Conservation (phyloP, 2,329 filamentous ascomycete species). For the Trichoderma simmonsii region DNA sequence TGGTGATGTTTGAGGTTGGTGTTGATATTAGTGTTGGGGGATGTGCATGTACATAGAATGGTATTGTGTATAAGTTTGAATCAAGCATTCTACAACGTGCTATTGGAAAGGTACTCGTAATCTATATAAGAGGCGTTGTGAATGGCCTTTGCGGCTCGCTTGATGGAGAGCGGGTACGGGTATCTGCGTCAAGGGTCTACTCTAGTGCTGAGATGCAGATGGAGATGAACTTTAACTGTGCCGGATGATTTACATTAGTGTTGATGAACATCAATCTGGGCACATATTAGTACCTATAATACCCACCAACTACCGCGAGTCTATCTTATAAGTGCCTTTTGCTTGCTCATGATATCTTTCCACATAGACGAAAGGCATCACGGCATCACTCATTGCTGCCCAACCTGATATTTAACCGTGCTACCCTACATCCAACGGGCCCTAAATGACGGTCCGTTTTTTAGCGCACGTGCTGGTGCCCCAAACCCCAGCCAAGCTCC, state of each 20-base stretch:
- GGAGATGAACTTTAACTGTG: neutral
- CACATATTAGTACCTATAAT: too few species aligned
- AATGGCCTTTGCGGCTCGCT: neutral
- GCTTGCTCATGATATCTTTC: too few species aligned
- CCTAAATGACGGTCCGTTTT: conserved; percentile 14
- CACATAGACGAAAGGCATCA: neutral
- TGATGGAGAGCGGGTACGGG: neutral
- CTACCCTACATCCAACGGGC: neutral
- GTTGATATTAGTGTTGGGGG: neutral
- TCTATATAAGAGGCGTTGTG: neutral
- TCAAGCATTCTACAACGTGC: neutral
- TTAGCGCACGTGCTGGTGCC: conserved; percentile 11
- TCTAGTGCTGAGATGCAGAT: neutral
- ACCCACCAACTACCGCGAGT: too few species aligned
- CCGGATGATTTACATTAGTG: neutral
- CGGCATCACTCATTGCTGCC: neutral
- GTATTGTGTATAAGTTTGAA: neutral
- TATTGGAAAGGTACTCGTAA: neutral
- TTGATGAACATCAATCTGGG: neutral
- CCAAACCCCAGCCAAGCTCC: neutral
- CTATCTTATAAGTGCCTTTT: neutral
- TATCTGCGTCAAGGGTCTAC: neutral
- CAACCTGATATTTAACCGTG: neutral
- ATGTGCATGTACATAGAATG: neutral
- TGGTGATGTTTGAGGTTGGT: neutral